Evolutionary conservation across 129 eudicot genomes (phyloP).

Genomic region (Flaveria trinervia): DNA sequence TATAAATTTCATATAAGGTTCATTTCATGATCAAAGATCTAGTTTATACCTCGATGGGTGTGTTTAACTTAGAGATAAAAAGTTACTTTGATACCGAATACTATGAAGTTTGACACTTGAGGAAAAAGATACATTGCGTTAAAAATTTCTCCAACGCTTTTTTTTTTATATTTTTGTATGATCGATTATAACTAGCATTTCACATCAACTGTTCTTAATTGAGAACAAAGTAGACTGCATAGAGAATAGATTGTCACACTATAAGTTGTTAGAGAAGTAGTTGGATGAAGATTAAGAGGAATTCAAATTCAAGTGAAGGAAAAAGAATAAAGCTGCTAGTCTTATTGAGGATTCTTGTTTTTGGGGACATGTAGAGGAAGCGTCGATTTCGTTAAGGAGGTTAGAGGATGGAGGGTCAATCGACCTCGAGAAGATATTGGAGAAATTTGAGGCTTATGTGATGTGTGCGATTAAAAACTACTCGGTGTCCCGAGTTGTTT

Average conservation of each 20-base stretch:
- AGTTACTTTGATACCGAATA: too few species aligned
- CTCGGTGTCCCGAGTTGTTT: conserved; percentile 37
- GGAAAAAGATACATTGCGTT: too few species aligned
- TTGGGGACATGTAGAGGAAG: conserved; percentile 61
- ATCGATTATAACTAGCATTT: too few species aligned
- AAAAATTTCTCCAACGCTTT: too few species aligned
- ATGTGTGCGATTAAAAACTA: conserved; percentile 26
- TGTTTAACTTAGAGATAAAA: too few species aligned
- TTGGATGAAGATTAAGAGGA: conserved; percentile 25
- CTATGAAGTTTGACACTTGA: too few species aligned
- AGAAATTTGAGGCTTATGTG: conserved; percentile 38
- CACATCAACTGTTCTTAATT: too few species aligned
- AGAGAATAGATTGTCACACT: conserved; percentile 31
- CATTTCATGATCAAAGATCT: too few species aligned
- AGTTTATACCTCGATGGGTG: too few species aligned
- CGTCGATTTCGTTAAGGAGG: conserved; percentile 28
- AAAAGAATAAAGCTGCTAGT: conserved; percentile 30
- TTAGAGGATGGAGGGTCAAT: conserved; percentile 17
- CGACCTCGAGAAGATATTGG: not conserved
- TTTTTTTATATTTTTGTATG: too few species aligned
- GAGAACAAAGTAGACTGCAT: conserved; percentile 26
- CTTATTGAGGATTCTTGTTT: conserved; percentile 52
- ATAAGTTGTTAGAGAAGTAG: conserved; percentile 49
- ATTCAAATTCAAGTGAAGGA: not conserved
- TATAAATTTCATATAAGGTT: too few species aligned